A percentile compares a stretch with the other conserved stretches of the same genome.
Evolutionary conservation across 73 alveolate genomes (phyloP).

Genomic region (Paramecium pentaurelia): DNA sequence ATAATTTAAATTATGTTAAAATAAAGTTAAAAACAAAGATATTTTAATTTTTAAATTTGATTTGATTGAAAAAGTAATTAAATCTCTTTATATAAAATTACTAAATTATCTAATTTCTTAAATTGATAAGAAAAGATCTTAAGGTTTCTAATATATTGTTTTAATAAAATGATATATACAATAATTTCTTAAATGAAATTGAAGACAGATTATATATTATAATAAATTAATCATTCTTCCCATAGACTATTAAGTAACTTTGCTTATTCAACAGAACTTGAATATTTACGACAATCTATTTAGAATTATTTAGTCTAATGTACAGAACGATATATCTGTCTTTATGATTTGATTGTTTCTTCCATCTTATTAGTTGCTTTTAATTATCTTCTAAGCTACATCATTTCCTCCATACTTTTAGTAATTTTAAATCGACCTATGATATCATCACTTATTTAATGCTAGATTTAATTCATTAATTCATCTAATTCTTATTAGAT

Average conservation of each 20-base stretch:
- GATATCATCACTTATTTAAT: background rate
- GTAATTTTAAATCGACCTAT: background rate
- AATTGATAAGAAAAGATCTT: too few relatives aligned
- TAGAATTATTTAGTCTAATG: background rate
- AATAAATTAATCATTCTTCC: background rate
- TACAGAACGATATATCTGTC: background rate
- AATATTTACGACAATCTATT: background rate
- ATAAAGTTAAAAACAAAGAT: too few relatives aligned
- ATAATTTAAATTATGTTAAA: too few relatives aligned
- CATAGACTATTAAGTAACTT: background rate
- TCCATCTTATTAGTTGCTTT: background rate
- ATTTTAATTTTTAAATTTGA: too few relatives aligned
- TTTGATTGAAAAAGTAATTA: too few relatives aligned
- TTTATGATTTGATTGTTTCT: background rate
- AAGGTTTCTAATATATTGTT: background rate
- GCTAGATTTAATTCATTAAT: background rate
- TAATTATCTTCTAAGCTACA: background rate
- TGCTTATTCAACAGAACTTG: background rate
- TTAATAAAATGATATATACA: background rate
- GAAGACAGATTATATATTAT: background rate
- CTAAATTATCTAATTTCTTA: too few relatives aligned
- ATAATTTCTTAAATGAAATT: background rate
- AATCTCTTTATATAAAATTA: too few relatives aligned
- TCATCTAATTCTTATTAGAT: conserved; percentile 26
- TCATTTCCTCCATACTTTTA: background rate